Conservation (phyloP, 1,284 basidiomycete species). For the Puccinia polysora region DNA sequence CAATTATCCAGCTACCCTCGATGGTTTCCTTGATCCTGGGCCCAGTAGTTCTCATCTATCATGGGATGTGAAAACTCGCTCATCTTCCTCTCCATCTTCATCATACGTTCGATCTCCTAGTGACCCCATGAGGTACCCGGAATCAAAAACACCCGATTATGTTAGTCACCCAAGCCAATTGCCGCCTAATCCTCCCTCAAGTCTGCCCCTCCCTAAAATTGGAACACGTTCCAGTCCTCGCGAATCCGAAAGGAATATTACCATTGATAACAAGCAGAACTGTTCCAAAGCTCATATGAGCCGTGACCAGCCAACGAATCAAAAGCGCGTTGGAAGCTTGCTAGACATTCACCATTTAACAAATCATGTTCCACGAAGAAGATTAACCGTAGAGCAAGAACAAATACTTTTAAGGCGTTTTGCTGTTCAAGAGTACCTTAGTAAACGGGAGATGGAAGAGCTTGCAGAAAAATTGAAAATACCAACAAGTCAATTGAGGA, state of each 20-base stretch:
- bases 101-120: conserved; percentile 6
- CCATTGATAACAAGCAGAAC: background rate
- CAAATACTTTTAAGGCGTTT: conserved; percentile 29
- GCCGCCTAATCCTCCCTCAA: background rate
- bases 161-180: background rate
- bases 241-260: background rate
- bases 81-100: conserved; percentile 4
- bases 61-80: conserved; percentile 7
- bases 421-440: conserved; percentile 30
- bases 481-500: conserved; percentile 32
- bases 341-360: conserved; percentile 22
- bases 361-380: conserved; percentile 28
- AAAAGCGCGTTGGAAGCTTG: conserved; percentile 9
- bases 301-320: background rate
- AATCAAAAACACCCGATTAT: background rate
- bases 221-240: background rate
- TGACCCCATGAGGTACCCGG: background rate
- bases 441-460: conserved; percentile 36
- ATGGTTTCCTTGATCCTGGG: background rate
- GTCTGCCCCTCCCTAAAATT: background rate
- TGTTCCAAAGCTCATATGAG: background rate
- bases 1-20: conserved; percentile 1
- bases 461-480: conserved; percentile 28
- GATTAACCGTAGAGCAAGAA: conserved; percentile 36
- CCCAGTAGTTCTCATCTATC: background rate